Evolutionary conservation across 176 grass and related monocot species (phyloP), one percentile per base, ranked within the genome.

Genomic region (Oryza punctata): DNA sequence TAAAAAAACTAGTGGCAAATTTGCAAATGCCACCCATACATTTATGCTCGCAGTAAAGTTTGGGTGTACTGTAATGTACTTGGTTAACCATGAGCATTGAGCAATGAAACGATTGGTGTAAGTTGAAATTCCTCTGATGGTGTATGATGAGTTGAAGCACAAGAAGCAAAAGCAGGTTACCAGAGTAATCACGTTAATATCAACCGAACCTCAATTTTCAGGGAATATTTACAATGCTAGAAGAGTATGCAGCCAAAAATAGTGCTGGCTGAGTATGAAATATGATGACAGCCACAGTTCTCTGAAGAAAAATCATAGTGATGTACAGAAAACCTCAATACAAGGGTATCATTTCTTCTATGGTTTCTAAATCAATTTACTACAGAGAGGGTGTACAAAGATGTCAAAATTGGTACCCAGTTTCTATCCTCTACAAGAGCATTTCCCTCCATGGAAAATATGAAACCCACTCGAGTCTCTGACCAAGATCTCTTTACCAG

Each of bases 381-480:
- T 66, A 75, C 60, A 26, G 47, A 74, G 57, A 33, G 38, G 6
- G 18, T 75, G 78, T 60, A 60, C 41, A 77, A 77, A 44, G 57
- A 66, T 77, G 73, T 82, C 66, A 90, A 90, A 82, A 82, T 21
- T 78, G 72, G 54, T 19, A 75, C 33, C 33, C 30, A 75, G 40
- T 84, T 65, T 57, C 86, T 88, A 91, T 13, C 59, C 72, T 82
- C 83, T 86, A 81, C 89, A 94, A 76, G 72, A 85, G 40, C 92
- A 94, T 40, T 82, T 77, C 5, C 87, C 92, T 68, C 81, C 77
- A 70, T 54, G 87, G 37, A 94, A 94, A 77, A 79, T 66, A 28
- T 94, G 92, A 85, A 94, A 94, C n/a, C 84, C 92, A 43, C 77
- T 76, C 0, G 89, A 50, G 73, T 91, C 89, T 25, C 92, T 91